phyloP scores from a whole-genome alignment of 176 grass and related monocot genomes.

The Carex littledalei region DNA sequence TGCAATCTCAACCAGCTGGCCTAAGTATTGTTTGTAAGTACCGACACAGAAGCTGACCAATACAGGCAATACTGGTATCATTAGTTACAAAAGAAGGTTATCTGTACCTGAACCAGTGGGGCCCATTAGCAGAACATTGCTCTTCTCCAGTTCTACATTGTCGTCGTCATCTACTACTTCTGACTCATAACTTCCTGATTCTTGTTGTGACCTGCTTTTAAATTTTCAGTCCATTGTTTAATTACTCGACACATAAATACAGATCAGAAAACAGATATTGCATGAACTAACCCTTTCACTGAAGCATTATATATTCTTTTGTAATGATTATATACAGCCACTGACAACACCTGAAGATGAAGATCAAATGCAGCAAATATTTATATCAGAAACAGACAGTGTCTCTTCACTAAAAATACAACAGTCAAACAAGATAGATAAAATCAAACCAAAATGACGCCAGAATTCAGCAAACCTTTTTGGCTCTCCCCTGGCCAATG shows the following conservation, averaged over 20 bases:
- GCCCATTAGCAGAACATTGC: slow-evolving; percentile 93
- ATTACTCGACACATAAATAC: not conserved
- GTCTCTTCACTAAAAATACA: not conserved
- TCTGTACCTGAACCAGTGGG: slow-evolving; percentile 92
- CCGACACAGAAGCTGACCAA: not conserved
- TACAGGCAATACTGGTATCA: not conserved
- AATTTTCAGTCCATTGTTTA: not conserved
- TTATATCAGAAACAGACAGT: not conserved
- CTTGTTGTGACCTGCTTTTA: slow-evolving; percentile 66
- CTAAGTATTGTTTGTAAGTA: not conserved
- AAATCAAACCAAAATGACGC: not conserved
- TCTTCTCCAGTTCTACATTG: slow-evolving; percentile 95
- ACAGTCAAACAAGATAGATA: not conserved
- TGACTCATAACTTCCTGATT: slow-evolving; percentile 49
- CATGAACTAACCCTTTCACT: slow-evolving; percentile 71
- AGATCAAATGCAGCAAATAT: slow-evolving; percentile 1
- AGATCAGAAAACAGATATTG: not conserved
- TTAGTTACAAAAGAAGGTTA: slow-evolving; percentile 11
- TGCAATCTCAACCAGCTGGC: not conserved
- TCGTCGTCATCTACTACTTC: slow-evolving; percentile 57
- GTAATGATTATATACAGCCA: slow-evolving; percentile 98
- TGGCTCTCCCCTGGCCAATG: slow-evolving; percentile 86
- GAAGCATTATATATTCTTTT: slow-evolving; percentile 90
- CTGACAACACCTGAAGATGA: slow-evolving; percentile 78
- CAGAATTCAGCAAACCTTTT: slow-evolving; percentile 56